These are phyloP conservation scores for Aspergillus sp. DNA, from an alignment of 2,329 filamentous ascomycete species.

Conservation along the genomic window DNA sequence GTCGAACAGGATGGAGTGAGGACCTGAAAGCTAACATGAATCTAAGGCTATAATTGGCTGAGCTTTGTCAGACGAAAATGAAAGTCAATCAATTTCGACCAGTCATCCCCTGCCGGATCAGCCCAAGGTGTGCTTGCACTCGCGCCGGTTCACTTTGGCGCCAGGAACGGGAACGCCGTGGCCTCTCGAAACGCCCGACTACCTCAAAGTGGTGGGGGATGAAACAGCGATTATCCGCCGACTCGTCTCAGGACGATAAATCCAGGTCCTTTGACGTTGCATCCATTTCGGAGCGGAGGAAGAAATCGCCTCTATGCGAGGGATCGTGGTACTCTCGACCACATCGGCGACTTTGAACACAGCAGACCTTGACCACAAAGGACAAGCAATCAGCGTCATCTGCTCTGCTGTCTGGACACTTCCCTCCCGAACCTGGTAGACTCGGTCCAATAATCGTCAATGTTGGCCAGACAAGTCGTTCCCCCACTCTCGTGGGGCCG, in stretches of 20 bases:
- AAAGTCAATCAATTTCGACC: constrained; percentile 7
- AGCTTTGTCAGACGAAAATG: neutral
- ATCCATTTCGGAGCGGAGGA: neutral
- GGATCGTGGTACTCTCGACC: neutral
- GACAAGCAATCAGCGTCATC: neutral
- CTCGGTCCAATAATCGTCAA: neutral
- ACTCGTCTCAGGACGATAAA: constrained; percentile 13
- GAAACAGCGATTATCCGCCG: constrained; percentile 16
- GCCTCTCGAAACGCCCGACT: constrained; percentile 19
- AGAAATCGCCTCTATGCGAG: neutral
- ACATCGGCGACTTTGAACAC: no score
- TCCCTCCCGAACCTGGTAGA: neutral
- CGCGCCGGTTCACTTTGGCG: constrained; percentile 13
- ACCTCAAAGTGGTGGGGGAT: constrained; percentile 18
- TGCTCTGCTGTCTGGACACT: neutral
- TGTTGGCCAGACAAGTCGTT: neutral
- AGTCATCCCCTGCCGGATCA: constrained; percentile 1
- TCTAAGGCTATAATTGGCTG: constrained; percentile 2
- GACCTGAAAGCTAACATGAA: neutral
- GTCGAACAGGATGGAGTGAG: constrained; percentile 1
- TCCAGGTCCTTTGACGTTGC: neutral
- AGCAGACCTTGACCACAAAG: neutral
- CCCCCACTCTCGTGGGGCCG: neutral
- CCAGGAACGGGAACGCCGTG: constrained; percentile 21
- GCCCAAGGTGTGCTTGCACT: constrained; percentile 1